Base-by-base conservation (phyloP, 176 grass and related monocot species). In the Bromus sterilis region DNA sequence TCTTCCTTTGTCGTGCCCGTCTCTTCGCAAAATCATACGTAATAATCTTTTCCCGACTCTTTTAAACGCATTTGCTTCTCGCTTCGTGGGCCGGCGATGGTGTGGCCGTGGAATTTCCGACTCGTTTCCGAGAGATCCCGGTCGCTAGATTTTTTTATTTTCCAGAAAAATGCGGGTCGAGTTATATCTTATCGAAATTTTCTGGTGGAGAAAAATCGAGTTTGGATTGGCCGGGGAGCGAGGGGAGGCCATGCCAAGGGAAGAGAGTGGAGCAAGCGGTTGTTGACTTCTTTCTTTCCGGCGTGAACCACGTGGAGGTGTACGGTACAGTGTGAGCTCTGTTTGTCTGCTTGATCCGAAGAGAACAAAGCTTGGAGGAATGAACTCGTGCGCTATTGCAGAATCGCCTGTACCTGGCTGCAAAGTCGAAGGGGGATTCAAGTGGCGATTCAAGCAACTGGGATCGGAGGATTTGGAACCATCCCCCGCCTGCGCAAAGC, bases 201-300 rank as follows among this genome's bases (percentile, higher is more conserved):
- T 85, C 79, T 85, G 82, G 87, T 34, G 3, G 43, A 71, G 77
- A 89, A 70, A 56, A n/a, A 42, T 41, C 79, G 0, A 11, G 33
- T 5, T 20, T 14, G 9, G 87, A 89, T 85, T 85, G 63, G 53
- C 63, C 40, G 40, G 61, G 68, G 79, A 30, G 44, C 7, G 65
- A n/a, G n/a, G n/a, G n/a, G n/a, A n/a, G 7, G 28, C 35, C 44
- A 43, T 26, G 68, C 68, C 24, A 71, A 15, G 39, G 68, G 23
- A 36, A 39, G 56, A 12, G 30, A 9, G 65, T 4, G 1, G 15
- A 9, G 67, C 26, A 14, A 29, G 25, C 67, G 20, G 25, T 4
- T 46, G 40, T 71, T 25, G 24, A 13, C 67, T 29, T 44, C 1
- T 41, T 68, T 68, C 67, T 69, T 12, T 4, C 33, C 21, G 53